Conservation (phyloP, 2,329 filamentous ascomycete genomes). For the Aspergillus sp. region DNA sequence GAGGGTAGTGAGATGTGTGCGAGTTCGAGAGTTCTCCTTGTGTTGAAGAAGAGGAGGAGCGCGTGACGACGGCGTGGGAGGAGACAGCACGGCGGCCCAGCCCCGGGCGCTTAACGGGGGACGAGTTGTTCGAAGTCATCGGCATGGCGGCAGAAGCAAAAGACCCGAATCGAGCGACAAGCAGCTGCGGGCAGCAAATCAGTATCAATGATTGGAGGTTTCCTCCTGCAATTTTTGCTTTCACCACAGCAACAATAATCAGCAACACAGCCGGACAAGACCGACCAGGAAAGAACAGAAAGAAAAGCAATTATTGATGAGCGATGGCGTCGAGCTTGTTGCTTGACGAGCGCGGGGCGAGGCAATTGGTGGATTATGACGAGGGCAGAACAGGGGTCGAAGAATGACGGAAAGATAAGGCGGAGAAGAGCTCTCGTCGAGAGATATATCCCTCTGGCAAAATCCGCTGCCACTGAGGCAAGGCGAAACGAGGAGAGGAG, state of each 20-base stretch:
- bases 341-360: slow-evolving; percentile 14
- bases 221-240: slow-evolving; percentile 3
- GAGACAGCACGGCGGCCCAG: slow-evolving; percentile 42
- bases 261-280: slow-evolving; percentile 7
- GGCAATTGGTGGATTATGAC: slow-evolving; percentile 18
- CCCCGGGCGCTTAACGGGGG: slow-evolving; percentile 41
- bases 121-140: slow-evolving; percentile 31
- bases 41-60: slow-evolving; percentile 28
- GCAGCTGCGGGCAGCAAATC: slow-evolving; percentile 14
- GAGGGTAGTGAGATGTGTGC: slow-evolving; percentile 28
- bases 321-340: slow-evolving; percentile 4
- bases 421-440: neutral
- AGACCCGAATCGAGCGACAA: slow-evolving; percentile 18
- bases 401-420: neutral
- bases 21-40: slow-evolving; percentile 32
- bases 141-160: slow-evolving; percentile 22
- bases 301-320: slow-evolving; percentile 17
- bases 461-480: neutral
- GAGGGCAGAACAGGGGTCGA: slow-evolving; percentile 1
- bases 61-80: slow-evolving; percentile 41
- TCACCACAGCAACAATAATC: slow-evolving; percentile 2
- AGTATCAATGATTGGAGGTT: slow-evolving; percentile 13
- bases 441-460: neutral
- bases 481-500: neutral
- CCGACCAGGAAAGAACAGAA: slow-evolving; percentile 7